Base-by-base conservation (phyloP, 495 filamentous ascomycete species). In the Penicillium argentinense region DNA sequence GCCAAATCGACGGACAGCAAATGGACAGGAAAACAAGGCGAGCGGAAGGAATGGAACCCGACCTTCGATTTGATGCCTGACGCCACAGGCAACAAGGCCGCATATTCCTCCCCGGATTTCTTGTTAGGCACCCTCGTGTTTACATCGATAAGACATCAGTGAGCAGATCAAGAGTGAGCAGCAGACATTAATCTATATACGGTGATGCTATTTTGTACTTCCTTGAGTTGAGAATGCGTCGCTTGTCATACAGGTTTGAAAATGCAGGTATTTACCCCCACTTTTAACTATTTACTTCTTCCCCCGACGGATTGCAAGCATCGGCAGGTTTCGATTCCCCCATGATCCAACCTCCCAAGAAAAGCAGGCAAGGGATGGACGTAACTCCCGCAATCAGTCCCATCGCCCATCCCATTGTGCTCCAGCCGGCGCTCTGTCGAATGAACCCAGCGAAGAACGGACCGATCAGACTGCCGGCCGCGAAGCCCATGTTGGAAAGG, bases 401-500 rank as follows among this genome's bases (percentile, higher is more conserved):
- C 49, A 85, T 63, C 5, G 68, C 72, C 76, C 77, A 82, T 5
- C 72, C 69, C 73, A 83, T 74, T 0, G 77, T 80, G 0, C 70
- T 73, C 85, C 85, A 89, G 7, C 83, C 84, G 27, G 73, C 74
- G 11, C 62, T 57, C 12, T 78, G 71, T 7, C 74, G 64, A 24
- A 88, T 67, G 34, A 81, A 83, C 0, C 84, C 85, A 8, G 77
- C 80, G 65, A 77, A 79, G 26, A 84, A 68, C 44, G 84, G 81
- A 2, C 84, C 83, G 23, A 84, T 65, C 0, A 82, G 67, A 13
- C 76, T 76, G 1, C 82, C 83, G 0, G 79, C 68, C 0, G 83
- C 83, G 39, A 77, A 83, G 0, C 77, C 72, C 47, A 71, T 74
- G 23, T 79, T 80, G 17, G 75, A 79, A 1, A 85, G 54, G 0